Evolutionary conservation across 2,329 filamentous ascomycete genomes (phyloP).

Genomic region (Hawksworthiomyces lignivorus): DNA sequence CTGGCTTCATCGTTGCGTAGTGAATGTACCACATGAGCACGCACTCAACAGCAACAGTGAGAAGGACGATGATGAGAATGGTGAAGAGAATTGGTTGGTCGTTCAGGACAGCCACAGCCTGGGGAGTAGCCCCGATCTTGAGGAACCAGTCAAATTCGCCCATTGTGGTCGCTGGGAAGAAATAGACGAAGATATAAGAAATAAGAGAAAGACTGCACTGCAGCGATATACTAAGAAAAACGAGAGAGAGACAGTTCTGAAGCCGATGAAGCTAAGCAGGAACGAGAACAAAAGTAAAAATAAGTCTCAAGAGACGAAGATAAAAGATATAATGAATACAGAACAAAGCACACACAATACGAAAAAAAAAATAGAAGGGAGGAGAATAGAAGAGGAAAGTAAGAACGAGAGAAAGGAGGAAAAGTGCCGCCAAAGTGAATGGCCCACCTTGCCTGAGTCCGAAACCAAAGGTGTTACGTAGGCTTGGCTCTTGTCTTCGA

Average conservation of each 20-base stretch:
- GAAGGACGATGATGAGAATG: slow-evolving; percentile 46
- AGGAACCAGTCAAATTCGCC: slow-evolving; percentile 51
- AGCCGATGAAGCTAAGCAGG: no score
- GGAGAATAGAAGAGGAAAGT: neutral
- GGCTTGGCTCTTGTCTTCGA: neutral
- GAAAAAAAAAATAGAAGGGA: neutral
- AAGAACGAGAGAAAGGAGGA: neutral
- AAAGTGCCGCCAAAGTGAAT: neutral
- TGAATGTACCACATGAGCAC: slow-evolving; percentile 51
- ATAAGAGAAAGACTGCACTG: neutral
- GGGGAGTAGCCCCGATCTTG: slow-evolving; percentile 48
- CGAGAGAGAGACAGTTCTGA: neutral
- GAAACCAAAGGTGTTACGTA: slow-evolving; percentile 11
- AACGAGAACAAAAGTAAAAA: neutral
- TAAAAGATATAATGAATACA: no score
- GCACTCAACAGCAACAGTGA: slow-evolving; percentile 38
- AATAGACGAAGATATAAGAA: neutral
- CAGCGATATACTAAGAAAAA: no score
- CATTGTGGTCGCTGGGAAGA: slow-evolving; percentile 13
- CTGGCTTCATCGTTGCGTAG: slow-evolving; percentile 52
- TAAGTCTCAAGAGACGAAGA: neutral
- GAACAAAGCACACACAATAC: no score
- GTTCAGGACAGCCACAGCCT: slow-evolving; percentile 53
- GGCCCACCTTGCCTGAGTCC: slow-evolving; percentile 1
- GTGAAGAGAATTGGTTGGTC: slow-evolving; percentile 54